These are phyloP conservation scores for Adiantum capillusveneris DNA, from an alignment of 75 land plant genomes.

Conservation along the genomic window DNA sequence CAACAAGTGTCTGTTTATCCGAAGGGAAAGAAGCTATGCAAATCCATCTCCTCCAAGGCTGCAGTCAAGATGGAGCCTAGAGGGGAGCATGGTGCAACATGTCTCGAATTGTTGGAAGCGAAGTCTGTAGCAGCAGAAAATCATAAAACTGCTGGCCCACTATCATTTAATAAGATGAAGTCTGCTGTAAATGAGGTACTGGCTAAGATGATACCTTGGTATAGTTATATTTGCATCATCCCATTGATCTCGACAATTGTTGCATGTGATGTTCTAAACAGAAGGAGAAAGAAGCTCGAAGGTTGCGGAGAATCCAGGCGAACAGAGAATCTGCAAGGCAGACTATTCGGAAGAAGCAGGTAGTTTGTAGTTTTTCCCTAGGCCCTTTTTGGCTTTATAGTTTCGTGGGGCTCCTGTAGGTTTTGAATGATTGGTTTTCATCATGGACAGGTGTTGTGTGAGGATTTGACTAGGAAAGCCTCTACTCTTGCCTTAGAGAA, in stretches of 20 bases:
- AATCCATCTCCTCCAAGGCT: too few relatives aligned
- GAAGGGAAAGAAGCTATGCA: neutral
- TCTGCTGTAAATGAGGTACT: neutral
- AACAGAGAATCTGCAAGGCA: conserved; percentile 43
- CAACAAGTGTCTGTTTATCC: neutral
- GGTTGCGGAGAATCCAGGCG: conserved; percentile 33
- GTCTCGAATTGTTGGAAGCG: too few relatives aligned
- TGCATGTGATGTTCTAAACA: conserved; percentile 5
- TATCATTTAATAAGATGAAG: neutral
- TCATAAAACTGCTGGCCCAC: neutral
- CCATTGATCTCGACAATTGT: neutral
- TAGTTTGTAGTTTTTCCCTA: neutral
- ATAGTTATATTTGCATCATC: too few relatives aligned
- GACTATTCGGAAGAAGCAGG: conserved; percentile 39
- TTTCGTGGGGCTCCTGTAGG: too few relatives aligned
- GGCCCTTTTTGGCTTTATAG: too few relatives aligned
- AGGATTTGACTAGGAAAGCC: conserved; percentile 28
- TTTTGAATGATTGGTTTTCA: too few relatives aligned
- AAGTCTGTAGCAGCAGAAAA: too few relatives aligned
- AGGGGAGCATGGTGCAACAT: too few relatives aligned
- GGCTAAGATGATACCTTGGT: too few relatives aligned
- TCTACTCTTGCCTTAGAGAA: conserved; percentile 17
- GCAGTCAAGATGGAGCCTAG: too few relatives aligned
- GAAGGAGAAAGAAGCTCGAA: conserved; percentile 33
- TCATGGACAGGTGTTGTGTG: conserved; percentile 20